Base-by-base conservation (phyloP, 129 eudicot species). In the Oenanthe sinensis region DNA sequence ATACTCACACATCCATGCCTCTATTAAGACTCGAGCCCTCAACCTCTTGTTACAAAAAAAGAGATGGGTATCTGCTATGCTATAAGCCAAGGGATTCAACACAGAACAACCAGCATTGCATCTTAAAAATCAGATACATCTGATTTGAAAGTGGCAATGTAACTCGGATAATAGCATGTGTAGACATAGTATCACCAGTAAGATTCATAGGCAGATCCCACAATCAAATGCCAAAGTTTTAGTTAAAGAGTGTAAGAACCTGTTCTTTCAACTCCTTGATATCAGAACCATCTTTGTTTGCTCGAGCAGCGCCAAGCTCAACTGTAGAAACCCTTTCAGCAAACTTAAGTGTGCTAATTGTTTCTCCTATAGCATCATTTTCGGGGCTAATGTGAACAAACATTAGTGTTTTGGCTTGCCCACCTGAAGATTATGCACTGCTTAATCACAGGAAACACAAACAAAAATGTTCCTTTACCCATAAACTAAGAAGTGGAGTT, bases 321-420 rank as follows among this genome's bases (percentile, higher is more conserved):
- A 92, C 92, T 11, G 85, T 84, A 26, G 98, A 92, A 72, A 90
- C 98, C 33, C 98, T 78, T 80, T 92, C 96, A 39, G 98, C 98
- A 82, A 92, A 92, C 80, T 92, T 92, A 40, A 92, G 88, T 44
- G 98, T 92, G 76, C 98, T 92, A 39, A 90, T 48, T 58, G 96
- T 92, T 82, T 92, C 98, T 83, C 91, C 92, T 26, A 90, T 74
- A 42, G 93, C 90, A 79, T 87, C 91, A 75, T 78, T 82, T 79
- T 90, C 98, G 0, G 96, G 93, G 81, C 92, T 90, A 68, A 92
- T 88, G 84, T 90, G 96, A 82, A 92, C 89, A 86, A 92, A 92
- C 98, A 92, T 92, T 33, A 92, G 88, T 4, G 96, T 92, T 87
- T 92, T 92, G 63, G 98, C 96, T 85, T 92, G 96, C 76, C 98